A percentile compares a stretch with the other conserved stretches of the same genome.
These are phyloP conservation scores for Teunomyces cretensis DNA, from an alignment of 805 yeast species.

Conservation along the genomic window DNA sequence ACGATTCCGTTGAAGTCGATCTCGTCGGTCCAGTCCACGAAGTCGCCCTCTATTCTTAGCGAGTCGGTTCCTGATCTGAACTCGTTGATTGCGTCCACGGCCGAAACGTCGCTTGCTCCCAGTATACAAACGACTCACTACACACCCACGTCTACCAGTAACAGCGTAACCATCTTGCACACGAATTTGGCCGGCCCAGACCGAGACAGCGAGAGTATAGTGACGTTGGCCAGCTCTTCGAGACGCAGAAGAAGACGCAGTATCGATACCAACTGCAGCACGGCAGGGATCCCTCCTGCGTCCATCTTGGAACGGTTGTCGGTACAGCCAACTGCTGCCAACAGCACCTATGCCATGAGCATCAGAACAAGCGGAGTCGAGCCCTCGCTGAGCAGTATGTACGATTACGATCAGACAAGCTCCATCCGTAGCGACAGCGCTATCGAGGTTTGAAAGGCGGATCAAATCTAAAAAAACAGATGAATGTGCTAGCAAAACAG, in stretches of 20 bases:
- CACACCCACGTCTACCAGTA: neutral
- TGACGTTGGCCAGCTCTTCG: conserved; percentile 43
- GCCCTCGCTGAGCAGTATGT: conserved; percentile 13
- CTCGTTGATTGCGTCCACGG: conserved; percentile 44
- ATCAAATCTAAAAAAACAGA: neutral
- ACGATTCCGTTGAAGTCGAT: conserved; percentile 50
- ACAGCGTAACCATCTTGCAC: neutral
- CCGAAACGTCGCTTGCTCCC: conserved; percentile 52
- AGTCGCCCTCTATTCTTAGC: conserved; percentile 40
- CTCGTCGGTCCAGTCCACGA: conserved; percentile 40
- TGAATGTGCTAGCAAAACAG: neutral
- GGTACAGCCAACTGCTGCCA: conserved; percentile 31
- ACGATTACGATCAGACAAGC: conserved; percentile 15
- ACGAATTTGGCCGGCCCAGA: conserved; percentile 15
- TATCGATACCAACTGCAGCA: conserved; percentile 58
- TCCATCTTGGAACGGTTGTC: conserved; percentile 58
- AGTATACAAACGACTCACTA: conserved; percentile 21
- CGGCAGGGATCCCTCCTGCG: conserved; percentile 73
- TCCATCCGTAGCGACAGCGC: conserved; percentile 10
- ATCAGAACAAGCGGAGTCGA: conserved; percentile 15
- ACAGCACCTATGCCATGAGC: conserved; percentile 18
- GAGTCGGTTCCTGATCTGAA: conserved; percentile 24
- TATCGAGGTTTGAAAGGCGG: neutral
- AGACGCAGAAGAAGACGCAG: conserved; percentile 40
- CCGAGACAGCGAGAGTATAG: conserved; percentile 42